Percentiles rank a stretch among this genome's conserved stretches.
phyloP scores from a whole-genome alignment of 73 alveolate species.

The Blepharisma stoltei region DNA sequence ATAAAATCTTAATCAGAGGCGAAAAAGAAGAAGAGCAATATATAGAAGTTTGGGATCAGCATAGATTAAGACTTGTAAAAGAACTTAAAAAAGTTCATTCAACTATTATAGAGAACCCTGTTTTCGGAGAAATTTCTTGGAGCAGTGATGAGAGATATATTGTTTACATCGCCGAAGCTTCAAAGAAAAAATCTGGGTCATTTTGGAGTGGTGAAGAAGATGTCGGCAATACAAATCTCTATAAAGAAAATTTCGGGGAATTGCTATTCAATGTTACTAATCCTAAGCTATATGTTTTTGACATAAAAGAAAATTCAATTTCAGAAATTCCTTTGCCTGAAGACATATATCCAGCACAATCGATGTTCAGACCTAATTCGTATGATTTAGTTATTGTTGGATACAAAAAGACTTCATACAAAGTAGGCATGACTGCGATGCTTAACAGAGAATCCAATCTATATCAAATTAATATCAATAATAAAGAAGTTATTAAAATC shows the following conservation, averaged over 20 bases:
- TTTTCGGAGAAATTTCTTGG: slow-evolving; percentile 10
- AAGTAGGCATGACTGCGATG: slow-evolving; percentile 22
- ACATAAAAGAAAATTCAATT: background rate
- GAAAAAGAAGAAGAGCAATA: background rate
- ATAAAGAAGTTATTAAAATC: background rate
- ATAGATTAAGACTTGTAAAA: background rate
- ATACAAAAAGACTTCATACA: background rate
- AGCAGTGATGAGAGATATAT: background rate
- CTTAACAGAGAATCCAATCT: background rate
- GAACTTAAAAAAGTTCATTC: slow-evolving; percentile 24
- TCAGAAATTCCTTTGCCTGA: background rate
- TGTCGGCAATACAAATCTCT: background rate
- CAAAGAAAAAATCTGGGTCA: background rate
- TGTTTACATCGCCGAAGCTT: slow-evolving; percentile 1
- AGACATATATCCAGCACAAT: slow-evolving; percentile 10
- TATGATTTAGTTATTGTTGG: slow-evolving; percentile 10
- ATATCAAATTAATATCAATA: background rate
- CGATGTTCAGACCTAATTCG: background rate
- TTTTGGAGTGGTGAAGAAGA: slow-evolving; percentile 30
- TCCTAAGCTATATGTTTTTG: background rate
- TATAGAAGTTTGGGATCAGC: background rate
- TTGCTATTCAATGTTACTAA: background rate
- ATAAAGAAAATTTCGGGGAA: slow-evolving; percentile 22
- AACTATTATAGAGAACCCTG: background rate
- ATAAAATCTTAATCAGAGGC: background rate